Evolutionary conservation across 1,284 basidiomycete genomes (phyloP).

Genomic region (Ceratobasidium sp.): DNA sequence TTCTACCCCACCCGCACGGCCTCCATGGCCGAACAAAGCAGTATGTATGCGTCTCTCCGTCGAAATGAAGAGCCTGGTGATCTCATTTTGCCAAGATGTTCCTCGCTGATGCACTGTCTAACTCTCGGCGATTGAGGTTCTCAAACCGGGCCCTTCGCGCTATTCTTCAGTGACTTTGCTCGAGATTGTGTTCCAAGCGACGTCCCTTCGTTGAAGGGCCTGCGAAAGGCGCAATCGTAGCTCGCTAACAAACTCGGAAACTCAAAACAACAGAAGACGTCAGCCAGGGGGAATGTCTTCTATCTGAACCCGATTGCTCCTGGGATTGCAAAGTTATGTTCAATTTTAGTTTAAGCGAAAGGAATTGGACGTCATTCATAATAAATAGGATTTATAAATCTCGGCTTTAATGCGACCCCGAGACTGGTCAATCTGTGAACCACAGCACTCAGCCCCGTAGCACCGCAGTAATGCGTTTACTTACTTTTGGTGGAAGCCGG

Average conservation of each 20-base stretch:
- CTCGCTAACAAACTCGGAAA: slow-evolving; percentile 49
- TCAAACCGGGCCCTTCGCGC: slow-evolving; percentile 54
- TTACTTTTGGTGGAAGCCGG: slow-evolving; percentile 29
- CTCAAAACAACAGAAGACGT: slow-evolving; percentile 50
- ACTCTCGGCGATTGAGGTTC: slow-evolving; percentile 52
- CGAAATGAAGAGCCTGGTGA: no score
- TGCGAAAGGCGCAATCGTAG: slow-evolving; percentile 47
- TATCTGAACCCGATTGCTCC: slow-evolving; percentile 54
- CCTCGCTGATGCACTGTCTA: slow-evolving; percentile 54
- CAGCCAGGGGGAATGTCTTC: slow-evolving; percentile 52
- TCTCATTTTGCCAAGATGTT: no score
- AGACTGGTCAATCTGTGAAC: slow-evolving; percentile 29
- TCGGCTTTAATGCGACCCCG: slow-evolving; percentile 9
- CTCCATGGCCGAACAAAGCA: background rate
- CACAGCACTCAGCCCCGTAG: background rate
- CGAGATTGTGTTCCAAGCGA: slow-evolving; percentile 52
- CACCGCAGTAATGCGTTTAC: background rate
- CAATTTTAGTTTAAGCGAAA: no score
- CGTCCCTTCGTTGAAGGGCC: slow-evolving; percentile 52
- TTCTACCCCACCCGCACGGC: background rate
- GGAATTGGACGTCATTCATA: no score
- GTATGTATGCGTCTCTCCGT: background rate
- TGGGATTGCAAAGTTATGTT: no score
- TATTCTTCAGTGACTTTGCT: slow-evolving; percentile 54
- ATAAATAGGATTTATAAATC: no score